A percentile compares a stretch with the other conserved stretches of the same genome.
These are phyloP conservation scores for Podosphaera aphanis DNA, from an alignment of 2,329 filamentous ascomycete species.

Conservation along the genomic window DNA sequence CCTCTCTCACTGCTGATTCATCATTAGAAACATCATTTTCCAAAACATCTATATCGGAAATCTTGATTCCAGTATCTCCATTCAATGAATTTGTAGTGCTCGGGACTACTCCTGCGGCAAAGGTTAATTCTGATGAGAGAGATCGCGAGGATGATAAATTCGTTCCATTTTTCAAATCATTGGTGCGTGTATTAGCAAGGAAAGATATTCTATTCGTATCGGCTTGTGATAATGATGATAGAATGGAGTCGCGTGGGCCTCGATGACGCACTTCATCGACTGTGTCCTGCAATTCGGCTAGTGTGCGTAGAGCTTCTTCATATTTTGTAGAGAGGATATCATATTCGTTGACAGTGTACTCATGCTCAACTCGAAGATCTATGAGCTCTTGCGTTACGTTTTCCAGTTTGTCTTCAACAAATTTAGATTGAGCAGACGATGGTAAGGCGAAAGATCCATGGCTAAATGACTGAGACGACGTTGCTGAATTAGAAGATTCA, in stretches of 20 bases:
- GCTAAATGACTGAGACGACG: slow-evolving; percentile 10
- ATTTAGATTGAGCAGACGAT: slow-evolving; percentile 59
- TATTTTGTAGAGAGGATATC: slow-evolving; percentile 72
- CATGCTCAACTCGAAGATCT: slow-evolving; percentile 75
- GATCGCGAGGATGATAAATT: slow-evolving; percentile 65
- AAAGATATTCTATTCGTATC: slow-evolving; percentile 50
- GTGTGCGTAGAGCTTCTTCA: slow-evolving; percentile 58
- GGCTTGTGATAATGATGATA: slow-evolving; percentile 26
- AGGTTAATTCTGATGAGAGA: slow-evolving; percentile 83
- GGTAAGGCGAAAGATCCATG: slow-evolving; percentile 19
- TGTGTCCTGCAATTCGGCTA: slow-evolving; percentile 68
- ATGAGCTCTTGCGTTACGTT: slow-evolving; percentile 77
- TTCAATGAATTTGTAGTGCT: slow-evolving; percentile 39
- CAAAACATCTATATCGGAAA: slow-evolving; percentile 9
- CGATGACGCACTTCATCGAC: slow-evolving; percentile 57
- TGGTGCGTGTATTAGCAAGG: slow-evolving; percentile 54
- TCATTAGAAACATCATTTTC: slow-evolving; percentile 17
- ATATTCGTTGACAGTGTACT: slow-evolving; percentile 58
- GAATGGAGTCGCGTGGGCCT: slow-evolving; percentile 28
- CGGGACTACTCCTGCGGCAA: slow-evolving; percentile 56
- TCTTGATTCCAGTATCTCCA: slow-evolving; percentile 26
- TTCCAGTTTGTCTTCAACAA: slow-evolving; percentile 82
- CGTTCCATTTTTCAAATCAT: slow-evolving; percentile 41
- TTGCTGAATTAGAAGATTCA: slow-evolving; percentile 18
- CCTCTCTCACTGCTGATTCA: slow-evolving; percentile 25